A percentile compares a stretch with the other conserved stretches of the same genome.
These are phyloP conservation scores for Zea luxurians DNA, from an alignment of 176 grass and related monocot species.

Conservation along the genomic window DNA sequence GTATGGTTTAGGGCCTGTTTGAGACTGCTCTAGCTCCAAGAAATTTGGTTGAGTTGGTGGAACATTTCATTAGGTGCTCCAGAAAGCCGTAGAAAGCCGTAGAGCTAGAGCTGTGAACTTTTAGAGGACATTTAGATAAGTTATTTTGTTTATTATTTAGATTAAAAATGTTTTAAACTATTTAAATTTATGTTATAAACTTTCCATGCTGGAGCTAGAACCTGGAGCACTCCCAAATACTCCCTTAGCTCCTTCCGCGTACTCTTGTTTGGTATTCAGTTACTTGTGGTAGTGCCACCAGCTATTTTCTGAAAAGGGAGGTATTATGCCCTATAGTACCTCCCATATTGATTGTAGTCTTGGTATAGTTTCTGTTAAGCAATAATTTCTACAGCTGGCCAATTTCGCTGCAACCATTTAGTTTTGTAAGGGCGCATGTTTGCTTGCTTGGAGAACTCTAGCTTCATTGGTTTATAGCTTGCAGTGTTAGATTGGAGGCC, in stretches of 20 bases:
- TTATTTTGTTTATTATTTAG: too few species aligned
- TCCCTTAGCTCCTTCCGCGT: neutral
- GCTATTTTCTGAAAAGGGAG: neutral
- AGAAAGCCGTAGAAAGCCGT: too few species aligned
- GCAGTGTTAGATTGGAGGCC: neutral
- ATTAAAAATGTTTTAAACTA: too few species aligned
- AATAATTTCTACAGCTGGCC: neutral
- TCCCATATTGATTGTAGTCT: neutral
- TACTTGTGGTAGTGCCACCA: neutral
- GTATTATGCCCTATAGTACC: neutral
- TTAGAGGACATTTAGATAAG: too few species aligned
- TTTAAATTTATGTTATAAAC: too few species aligned
- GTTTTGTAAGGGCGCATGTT: neutral
- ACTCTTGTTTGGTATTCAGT: neutral
- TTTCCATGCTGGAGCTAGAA: too few species aligned
- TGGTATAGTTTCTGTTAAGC: neutral
- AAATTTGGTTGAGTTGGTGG: too few species aligned
- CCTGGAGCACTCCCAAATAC: too few species aligned
- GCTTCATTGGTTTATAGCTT: conserved; percentile 4
- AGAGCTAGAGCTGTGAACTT: too few species aligned
- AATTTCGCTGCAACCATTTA: neutral
- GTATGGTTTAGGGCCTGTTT: neutral
- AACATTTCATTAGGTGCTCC: too few species aligned
- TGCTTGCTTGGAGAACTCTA: neutral
- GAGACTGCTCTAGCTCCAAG: too few species aligned